These are phyloP conservation scores for Verticillium longisporum DNA, from an alignment of 2,329 filamentous ascomycete genomes.

Conservation along the genomic window DNA sequence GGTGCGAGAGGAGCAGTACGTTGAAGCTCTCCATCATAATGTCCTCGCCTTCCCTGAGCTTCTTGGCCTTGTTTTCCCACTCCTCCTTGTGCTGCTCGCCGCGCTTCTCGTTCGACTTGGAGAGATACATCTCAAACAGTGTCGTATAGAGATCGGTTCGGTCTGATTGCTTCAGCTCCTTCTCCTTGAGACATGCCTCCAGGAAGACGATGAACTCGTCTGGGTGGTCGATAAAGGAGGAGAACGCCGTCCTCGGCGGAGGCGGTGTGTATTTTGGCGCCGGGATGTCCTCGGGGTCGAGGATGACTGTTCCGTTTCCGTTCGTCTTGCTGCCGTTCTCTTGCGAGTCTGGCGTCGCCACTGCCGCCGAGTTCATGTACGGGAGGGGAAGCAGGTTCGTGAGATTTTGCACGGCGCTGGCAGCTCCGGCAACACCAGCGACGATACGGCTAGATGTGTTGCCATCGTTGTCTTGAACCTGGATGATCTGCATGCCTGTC, in stretches of 20 bases:
- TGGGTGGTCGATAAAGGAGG: slow-evolving; percentile 90
- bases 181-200: slow-evolving; percentile 74
- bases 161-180: slow-evolving; percentile 64
- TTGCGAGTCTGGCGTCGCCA: slow-evolving; percentile 33
- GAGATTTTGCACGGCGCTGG: slow-evolving; percentile 76
- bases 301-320: slow-evolving; percentile 38
- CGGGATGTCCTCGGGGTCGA: slow-evolving; percentile 39
- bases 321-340: neutral
- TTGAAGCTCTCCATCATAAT: slow-evolving; percentile 91
- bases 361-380: slow-evolving; percentile 65
- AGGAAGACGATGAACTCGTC: slow-evolving; percentile 89
- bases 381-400: slow-evolving; percentile 77
- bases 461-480: slow-evolving; percentile 24
- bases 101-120: slow-evolving; percentile 73
- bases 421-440: slow-evolving; percentile 38
- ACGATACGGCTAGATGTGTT: slow-evolving; percentile 35
- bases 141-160: slow-evolving; percentile 88
- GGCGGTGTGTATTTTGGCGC: slow-evolving; percentile 66
- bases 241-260: slow-evolving; percentile 83
- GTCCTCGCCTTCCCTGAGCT: slow-evolving; percentile 73
- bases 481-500: slow-evolving; percentile 30
- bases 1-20: slow-evolving; percentile 83
- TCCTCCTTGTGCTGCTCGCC: slow-evolving; percentile 59
- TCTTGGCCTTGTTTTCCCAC: slow-evolving; percentile 90
- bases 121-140: slow-evolving; percentile 95